These are phyloP conservation scores for Chalaropsis ovoidea DNA, from an alignment of 2,329 filamentous ascomycete species.

Conservation along the genomic window DNA sequence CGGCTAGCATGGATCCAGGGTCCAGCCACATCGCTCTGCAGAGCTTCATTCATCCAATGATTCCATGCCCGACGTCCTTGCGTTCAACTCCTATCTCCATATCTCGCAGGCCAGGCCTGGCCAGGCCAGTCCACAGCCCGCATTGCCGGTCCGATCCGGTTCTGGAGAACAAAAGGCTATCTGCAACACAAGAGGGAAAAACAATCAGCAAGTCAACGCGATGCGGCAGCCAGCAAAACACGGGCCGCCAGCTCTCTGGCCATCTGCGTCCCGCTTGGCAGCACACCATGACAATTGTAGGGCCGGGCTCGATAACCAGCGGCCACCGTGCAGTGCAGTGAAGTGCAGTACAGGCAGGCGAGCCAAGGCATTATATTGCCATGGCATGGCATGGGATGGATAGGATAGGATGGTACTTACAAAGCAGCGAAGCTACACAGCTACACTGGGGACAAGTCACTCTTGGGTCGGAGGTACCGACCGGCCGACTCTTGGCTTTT, in stretches of 20 bases:
- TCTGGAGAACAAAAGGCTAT: conserved; percentile 3
- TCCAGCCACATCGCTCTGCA: too few species aligned
- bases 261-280: too few species aligned
- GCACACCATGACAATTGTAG: too few species aligned
- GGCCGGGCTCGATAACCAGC: too few species aligned
- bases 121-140: not conserved
- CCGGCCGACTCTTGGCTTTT: not conserved
- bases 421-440: too few species aligned
- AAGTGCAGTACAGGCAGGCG: not conserved
- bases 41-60: not conserved
- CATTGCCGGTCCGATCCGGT: conserved; percentile 11
- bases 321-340: not conserved
- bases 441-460: too few species aligned
- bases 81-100: not conserved
- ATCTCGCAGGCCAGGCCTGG: too few species aligned
- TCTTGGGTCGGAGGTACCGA: not conserved
- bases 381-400: not conserved
- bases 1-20: too few species aligned
- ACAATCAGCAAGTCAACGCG: not conserved
- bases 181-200: not conserved
- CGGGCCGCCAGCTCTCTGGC: not conserved
- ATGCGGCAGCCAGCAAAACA: not conserved
- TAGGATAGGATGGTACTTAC: too few species aligned
- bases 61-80: not conserved
- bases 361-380: not conserved